Base-by-base conservation (phyloP, 768 basidiomycete genomes). In the Leccinum pellstonianum region DNA sequence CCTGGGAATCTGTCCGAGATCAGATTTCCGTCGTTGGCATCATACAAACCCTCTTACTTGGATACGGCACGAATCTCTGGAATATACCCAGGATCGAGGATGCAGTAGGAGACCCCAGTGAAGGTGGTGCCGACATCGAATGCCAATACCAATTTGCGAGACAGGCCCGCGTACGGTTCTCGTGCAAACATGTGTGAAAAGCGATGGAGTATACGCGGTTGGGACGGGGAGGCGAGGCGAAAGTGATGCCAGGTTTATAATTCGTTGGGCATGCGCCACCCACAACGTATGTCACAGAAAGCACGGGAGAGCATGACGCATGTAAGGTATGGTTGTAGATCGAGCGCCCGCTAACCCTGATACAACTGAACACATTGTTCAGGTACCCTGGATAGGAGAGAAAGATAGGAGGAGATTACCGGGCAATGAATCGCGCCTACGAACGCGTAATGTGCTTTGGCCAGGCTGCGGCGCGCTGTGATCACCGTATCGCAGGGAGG, bases 31-130 rank as follows among this genome's bases (percentile, higher is more conserved):
- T 38, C 19, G 29, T 37, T 0, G 11, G 11, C 5, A 51, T 9
- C 9, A 11, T 10, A 41, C 14, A n/a, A 53, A 0, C 5, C 21
- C 21, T 14, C 61, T 48, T 12, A 70, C 71, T 62, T 73, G 5
- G 67, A 54, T 19, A 73, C 71, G 9, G 59, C 69, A 14, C 61
- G 54, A 12, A 64, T 64, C 38, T 57, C 37, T 1, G 73, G 71
- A 21, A 67, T 29, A 25, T 73, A 62, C 14, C 65, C 66, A 10
- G 77, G 78, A 58, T 65, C 77, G 11, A 81, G 71, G 59, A 82
- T 78, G 19, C 61, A 70, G 50, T 76, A 76, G 6, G 72, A 74
- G 5, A 77, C 67, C 8, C 76, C 77, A 27, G 72, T 72, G 52
- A 67, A 77, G 1, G 77, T 77, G 4, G 77, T 77, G 4, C 77